Base-by-base conservation (phyloP, 192 early-diverging fungal genomes). In the Linderina pennispora region DNA sequence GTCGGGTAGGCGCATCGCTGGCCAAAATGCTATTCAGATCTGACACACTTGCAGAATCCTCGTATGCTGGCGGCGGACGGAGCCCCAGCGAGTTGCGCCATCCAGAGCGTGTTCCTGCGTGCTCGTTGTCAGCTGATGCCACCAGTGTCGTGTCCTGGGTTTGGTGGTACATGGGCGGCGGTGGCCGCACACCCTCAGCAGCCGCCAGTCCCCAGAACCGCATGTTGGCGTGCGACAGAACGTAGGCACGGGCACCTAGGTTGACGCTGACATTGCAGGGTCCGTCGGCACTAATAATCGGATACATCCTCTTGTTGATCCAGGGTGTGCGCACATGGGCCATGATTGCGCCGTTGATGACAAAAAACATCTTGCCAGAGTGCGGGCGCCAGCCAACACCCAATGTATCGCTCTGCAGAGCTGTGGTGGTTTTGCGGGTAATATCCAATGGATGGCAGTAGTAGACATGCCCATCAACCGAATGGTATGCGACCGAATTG, bases 311-410 rank as follows among this genome's bases (percentile, higher is more conserved):
- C 62, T 79, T 53, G 63, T 62, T 46, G 53, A 67, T 43, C 84
- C 84, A 50, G 61, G 79, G 55, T 57, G 82, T 43, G 59, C 82
- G 38, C 76, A 81, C 22, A 68, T 83, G 60, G 56, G 56, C 47
- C 28, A 86, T 52, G 35, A 78, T 75, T 42, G 74, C 77, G 15
- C 86, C 86, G 51, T 88, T 88, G 21, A 85, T 53, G 4, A 84
- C 84, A 36, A 86, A 81, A 47, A 88, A 88, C 20, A 83, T 56
- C 21, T 80, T 83, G 31, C 86, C 86, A 35, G 79, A 79, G 17
- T 76, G 58, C 33, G 81, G 84, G 9, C 82, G 73, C 59, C 82
- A 88, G 8, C 84, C 86, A 14, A 85, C 76, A 23, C 86, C 86
- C 31, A 88, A 52, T 2, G 85, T 81, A 58, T 88, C 86, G 26